Evolutionary conservation across 164 flowering plant species (phyloP).

Genomic region (Litsea cubeba): DNA sequence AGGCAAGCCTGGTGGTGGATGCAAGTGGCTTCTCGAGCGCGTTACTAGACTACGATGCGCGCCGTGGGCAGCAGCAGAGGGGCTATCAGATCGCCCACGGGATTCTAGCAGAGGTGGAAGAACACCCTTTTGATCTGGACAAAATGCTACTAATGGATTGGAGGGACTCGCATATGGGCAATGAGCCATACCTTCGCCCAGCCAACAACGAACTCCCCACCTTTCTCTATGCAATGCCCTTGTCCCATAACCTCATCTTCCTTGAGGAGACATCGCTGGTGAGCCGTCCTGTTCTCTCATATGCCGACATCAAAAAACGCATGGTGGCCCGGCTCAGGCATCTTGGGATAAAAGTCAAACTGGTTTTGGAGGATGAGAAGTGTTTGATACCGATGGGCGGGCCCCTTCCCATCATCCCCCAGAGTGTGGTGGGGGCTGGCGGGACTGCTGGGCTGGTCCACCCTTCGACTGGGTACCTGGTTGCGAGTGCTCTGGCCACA

Average conservation of each 20-base stretch:
- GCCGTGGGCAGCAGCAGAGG: slow-evolving; percentile 29
- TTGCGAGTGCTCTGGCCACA: slow-evolving; percentile 44
- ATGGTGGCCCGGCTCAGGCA: slow-evolving; percentile 79
- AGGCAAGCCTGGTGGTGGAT: slow-evolving; percentile 56
- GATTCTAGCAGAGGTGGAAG: slow-evolving; percentile 59
- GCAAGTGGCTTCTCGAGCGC: slow-evolving; percentile 61
- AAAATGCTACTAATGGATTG: slow-evolving; percentile 86
- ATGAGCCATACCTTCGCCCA: slow-evolving; percentile 48
- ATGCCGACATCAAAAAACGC: slow-evolving; percentile 51
- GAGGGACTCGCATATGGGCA: slow-evolving; percentile 69
- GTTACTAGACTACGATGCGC: slow-evolving; percentile 44
- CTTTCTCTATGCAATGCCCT: slow-evolving; percentile 77
- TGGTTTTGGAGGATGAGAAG: slow-evolving; percentile 65
- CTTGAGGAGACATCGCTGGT: slow-evolving; percentile 79
- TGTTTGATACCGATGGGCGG: slow-evolving; percentile 92
- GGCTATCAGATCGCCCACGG: slow-evolving; percentile 85
- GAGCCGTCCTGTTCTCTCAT: slow-evolving; percentile 53
- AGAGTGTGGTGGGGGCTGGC: slow-evolving; percentile 55
- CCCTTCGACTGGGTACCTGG: slow-evolving; percentile 72
- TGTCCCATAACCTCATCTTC: slow-evolving; percentile 47
- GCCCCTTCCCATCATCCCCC: slow-evolving; percentile 68
- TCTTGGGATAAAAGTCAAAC: slow-evolving; percentile 59
- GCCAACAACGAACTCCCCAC: slow-evolving; percentile 49
- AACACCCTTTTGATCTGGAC: slow-evolving; percentile 68
- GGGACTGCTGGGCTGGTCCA: slow-evolving; percentile 67